These are phyloP conservation scores for Sphaerulina populicola DNA, from an alignment of 2,329 filamentous ascomycete genomes.

Conservation along the genomic window DNA sequence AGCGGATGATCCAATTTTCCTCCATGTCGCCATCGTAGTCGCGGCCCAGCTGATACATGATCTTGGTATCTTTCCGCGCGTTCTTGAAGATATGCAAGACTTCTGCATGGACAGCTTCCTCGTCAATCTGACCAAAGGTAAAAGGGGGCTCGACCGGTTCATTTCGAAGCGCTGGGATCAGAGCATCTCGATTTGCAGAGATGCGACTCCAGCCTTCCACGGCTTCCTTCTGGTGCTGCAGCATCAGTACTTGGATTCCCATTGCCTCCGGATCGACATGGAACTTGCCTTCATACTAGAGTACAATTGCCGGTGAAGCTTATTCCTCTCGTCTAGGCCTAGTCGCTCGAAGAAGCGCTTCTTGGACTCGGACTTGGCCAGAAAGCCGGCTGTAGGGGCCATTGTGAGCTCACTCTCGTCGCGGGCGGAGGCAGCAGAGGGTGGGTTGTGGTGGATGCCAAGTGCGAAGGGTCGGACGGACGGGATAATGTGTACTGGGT, in stretches of 20 bases:
- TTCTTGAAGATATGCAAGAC: conserved; percentile 34
- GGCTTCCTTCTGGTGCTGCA: conserved; percentile 34
- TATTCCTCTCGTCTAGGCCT: conserved; percentile 33
- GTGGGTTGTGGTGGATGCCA: neutral
- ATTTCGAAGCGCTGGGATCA: conserved; percentile 9
- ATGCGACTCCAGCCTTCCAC: conserved; percentile 34
- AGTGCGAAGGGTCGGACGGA: neutral
- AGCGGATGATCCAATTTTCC: conserved; percentile 43
- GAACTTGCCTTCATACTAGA: conserved; percentile 36
- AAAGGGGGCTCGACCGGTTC: conserved; percentile 17
- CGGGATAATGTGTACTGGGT: neutral
- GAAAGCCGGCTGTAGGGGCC: conserved; percentile 16
- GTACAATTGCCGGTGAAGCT: conserved; percentile 32
- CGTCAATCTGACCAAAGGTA: conserved; percentile 39
- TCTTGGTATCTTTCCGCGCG: conserved; percentile 32
- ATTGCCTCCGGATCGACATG: neutral
- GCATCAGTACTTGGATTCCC: neutral
- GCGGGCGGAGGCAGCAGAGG: neutral
- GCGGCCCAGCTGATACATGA: conserved; percentile 36
- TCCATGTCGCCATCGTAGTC: conserved; percentile 32
- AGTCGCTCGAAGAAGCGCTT: conserved; percentile 35
- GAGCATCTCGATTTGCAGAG: conserved; percentile 29
- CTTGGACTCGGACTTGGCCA: conserved; percentile 39
- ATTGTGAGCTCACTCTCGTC: neutral
- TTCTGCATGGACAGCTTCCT: conserved; percentile 39